These are phyloP conservation scores for Geotrichum phurueaensis DNA, from an alignment of 1,139 yeast species.

Conservation along the genomic window DNA sequence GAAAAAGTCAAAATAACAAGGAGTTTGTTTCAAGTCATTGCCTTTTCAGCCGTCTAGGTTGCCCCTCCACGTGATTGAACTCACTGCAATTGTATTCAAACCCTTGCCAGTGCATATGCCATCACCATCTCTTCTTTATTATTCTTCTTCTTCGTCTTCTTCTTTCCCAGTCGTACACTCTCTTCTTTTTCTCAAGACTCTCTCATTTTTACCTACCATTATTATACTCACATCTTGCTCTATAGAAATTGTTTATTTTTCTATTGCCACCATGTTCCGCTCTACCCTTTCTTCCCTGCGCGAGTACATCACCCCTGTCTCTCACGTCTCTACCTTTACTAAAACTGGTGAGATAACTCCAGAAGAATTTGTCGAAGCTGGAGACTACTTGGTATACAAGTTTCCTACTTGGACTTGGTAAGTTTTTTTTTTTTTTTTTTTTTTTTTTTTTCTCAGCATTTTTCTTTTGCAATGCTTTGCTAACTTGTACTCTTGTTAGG, in stretches of 20 bases:
- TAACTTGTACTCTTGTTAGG: slow-evolving; percentile 18
- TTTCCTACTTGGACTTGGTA: slow-evolving; percentile 98
- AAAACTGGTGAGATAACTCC: slow-evolving; percentile 90
- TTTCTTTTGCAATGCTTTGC: background rate
- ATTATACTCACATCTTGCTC: background rate
- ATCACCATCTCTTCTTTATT: background rate
- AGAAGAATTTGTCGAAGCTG: slow-evolving; percentile 85
- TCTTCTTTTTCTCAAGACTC: background rate
- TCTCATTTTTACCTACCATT: background rate
- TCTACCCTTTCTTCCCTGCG: slow-evolving; percentile 79
- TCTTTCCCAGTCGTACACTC: background rate
- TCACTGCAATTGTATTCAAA: background rate
- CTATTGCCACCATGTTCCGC: slow-evolving; percentile 42
- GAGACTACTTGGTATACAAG: slow-evolving; percentile 83
- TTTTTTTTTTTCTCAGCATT: background rate
- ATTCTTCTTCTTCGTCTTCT: background rate
- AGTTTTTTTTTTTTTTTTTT: slow-evolving; percentile 9
- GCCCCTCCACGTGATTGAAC: too few species aligned
- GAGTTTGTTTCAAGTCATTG: too few species aligned
- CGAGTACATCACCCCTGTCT: slow-evolving; percentile 88
- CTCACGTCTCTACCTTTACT: slow-evolving; percentile 73
- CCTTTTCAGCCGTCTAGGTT: too few species aligned
- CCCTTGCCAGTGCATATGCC: background rate
- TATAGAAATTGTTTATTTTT: background rate
- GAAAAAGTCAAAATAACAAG: too few species aligned